phyloP scores from a whole-genome alignment of 163 green algal genomes.

The Dunaliella salina region DNA sequence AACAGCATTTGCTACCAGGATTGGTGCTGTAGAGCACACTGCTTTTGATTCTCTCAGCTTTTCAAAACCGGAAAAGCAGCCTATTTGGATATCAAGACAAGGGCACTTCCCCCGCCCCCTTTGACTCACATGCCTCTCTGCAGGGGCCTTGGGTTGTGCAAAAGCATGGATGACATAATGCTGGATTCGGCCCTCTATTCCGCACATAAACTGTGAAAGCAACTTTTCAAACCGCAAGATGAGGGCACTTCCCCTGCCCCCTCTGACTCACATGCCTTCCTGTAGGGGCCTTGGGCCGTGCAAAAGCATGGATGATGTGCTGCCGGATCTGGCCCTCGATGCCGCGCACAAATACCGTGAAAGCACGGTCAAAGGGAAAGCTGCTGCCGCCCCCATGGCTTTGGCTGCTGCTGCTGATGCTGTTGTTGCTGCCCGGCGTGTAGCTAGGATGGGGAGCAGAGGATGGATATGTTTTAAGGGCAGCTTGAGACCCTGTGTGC shows the following conservation, averaged over 20 bases:
- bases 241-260: not conserved
- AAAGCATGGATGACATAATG: not conserved
- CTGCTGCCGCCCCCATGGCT: not conserved
- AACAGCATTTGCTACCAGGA: no score
- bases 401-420: not conserved
- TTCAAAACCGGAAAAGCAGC: no score
- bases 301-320: conserved; percentile 20
- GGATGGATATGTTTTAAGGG: not conserved
- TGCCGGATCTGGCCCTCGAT: conserved; percentile 20
- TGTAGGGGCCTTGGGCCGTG: not conserved
- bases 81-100: no score
- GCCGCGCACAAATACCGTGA: conserved; percentile 11
- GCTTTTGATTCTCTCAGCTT: no score
- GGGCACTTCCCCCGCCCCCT: no score
- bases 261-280: not conserved
- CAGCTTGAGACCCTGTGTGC: no score
- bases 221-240: not conserved
- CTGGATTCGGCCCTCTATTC: not conserved
- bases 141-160: not conserved
- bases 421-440: no score
- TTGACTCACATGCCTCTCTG: not conserved
- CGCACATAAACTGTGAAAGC: not conserved
- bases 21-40: no score
- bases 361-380: not conserved
- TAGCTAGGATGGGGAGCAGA: not conserved